These are phyloP conservation scores for Sideroxylon spinosum DNA, from an alignment of 179 eudicot species.

Conservation along the genomic window DNA sequence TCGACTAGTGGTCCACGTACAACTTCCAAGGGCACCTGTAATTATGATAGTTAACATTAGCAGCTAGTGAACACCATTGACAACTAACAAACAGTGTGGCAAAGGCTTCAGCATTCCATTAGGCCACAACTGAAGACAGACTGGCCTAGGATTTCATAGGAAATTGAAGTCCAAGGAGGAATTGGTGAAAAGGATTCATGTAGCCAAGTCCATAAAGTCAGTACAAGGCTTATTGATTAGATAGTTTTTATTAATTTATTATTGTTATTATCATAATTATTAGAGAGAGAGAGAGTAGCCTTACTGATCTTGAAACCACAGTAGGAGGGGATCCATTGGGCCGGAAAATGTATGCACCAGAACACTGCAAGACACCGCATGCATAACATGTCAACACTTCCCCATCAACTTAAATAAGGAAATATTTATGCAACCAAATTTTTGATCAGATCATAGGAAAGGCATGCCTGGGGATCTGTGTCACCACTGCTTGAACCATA, in stretches of 20 bases:
- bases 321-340: constrained; percentile 52
- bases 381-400: not conserved
- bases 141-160: not conserved
- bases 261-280: too few species aligned
- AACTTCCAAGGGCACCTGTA: constrained; percentile 57
- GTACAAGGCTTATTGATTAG: not conserved
- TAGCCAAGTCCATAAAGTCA: not conserved
- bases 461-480: constrained; percentile 43
- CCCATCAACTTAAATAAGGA: constrained; percentile 11
- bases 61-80: not conserved
- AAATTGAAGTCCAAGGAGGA: not conserved
- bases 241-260: not conserved
- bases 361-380: constrained; percentile 33
- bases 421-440: not conserved
- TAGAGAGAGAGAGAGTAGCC: constrained; percentile 11
- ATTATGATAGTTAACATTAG: not conserved
- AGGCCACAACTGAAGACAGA: not conserved
- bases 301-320: constrained; percentile 47
- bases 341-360: constrained; percentile 87
- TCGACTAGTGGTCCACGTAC: constrained; percentile 71
- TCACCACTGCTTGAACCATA: constrained; percentile 45
- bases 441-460: constrained; percentile 9
- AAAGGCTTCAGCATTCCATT: not conserved
- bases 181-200: not conserved
- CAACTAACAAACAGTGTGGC: not conserved